Percentiles rank a stretch among this genome's conserved stretches.
phyloP scores from a whole-genome alignment of 163 green algal genomes.

The Scenedesmus sp. region DNA sequence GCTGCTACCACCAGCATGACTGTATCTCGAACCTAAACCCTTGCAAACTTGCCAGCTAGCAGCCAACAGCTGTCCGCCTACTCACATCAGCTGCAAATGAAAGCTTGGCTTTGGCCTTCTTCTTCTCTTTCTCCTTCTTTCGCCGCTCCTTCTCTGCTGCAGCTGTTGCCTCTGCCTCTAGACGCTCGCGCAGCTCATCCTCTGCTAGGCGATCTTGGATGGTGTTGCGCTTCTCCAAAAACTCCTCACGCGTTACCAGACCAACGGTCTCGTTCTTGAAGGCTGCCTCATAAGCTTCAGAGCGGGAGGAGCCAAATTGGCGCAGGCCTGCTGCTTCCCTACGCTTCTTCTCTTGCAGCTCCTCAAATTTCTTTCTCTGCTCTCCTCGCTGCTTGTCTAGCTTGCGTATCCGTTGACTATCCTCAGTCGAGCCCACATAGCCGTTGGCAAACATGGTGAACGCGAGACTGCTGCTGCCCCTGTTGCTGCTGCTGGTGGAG shows the following conservation, averaged over 20 bases:
- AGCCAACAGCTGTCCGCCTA: not conserved
- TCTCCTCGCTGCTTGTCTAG: constrained; percentile 86
- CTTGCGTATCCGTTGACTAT: constrained; percentile 78
- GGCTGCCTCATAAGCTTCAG: constrained; percentile 84
- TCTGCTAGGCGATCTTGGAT: constrained; percentile 74
- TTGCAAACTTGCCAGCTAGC: not conserved
- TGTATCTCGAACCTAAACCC: not conserved
- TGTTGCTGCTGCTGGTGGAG: constrained; percentile 57
- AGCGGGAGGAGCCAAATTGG: constrained; percentile 81
- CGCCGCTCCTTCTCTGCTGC: constrained; percentile 65
- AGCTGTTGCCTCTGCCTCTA: constrained; percentile 66
- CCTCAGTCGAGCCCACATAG: constrained; percentile 86
- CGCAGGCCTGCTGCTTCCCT: constrained; percentile 76
- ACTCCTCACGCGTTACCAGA: constrained; percentile 92
- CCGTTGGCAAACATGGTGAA: constrained; percentile 64
- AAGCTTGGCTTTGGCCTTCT: constrained; percentile 72
- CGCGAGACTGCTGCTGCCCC: not conserved
- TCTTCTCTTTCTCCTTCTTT: constrained; percentile 72
- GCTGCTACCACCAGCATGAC: not conserved
- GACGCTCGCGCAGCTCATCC: constrained; percentile 70
- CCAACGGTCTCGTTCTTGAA: constrained; percentile 95
- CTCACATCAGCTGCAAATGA: constrained; percentile 76
- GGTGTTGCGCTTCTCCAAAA: constrained; percentile 86
- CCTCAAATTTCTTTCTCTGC: constrained; percentile 82
- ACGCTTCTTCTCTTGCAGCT: constrained; percentile 71